Percentiles rank a stretch among this genome's conserved stretches.
Conservation (phyloP, 75 land plant species). For the Pinus taeda region DNA sequence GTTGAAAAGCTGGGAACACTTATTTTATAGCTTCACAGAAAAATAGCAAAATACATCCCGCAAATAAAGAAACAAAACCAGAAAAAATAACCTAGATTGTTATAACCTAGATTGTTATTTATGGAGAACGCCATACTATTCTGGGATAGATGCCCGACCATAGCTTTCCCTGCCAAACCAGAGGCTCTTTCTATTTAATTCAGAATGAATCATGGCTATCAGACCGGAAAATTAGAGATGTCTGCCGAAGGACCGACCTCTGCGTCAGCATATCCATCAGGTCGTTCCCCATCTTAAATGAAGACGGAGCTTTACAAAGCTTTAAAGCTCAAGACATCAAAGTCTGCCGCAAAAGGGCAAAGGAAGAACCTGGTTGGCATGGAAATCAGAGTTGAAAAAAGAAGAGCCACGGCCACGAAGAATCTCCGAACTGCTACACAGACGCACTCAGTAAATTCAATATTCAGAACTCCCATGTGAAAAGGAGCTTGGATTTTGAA, state of each 20-base stretch:
- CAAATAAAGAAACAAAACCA: no score
- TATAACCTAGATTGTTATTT: no score
- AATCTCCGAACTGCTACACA: no score
- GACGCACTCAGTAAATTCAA: neutral
- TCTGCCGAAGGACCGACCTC: neutral
- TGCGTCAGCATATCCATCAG: neutral
- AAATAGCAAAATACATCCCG: no score
- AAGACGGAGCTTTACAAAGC: neutral
- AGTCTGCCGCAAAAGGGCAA: neutral
- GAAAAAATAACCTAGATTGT: no score
- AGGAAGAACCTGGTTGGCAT: neutral
- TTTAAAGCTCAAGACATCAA: neutral
- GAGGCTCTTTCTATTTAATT: no score
- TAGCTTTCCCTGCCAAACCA: no score
- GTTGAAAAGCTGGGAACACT: no score
- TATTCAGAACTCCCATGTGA: neutral
- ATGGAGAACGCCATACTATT: no score
- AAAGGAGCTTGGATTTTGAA: neutral
- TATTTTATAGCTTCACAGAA: no score
- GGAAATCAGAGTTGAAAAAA: neutral
- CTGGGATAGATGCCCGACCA: no score
- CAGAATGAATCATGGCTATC: no score
- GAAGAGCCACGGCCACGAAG: neutral
- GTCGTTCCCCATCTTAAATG: neutral
- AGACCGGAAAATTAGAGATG: neutral